Evolutionary conservation across 768 basidiomycete species (phyloP), one percentile per base, ranked within the genome.

Genomic region (Pluteus cervinus): DNA sequence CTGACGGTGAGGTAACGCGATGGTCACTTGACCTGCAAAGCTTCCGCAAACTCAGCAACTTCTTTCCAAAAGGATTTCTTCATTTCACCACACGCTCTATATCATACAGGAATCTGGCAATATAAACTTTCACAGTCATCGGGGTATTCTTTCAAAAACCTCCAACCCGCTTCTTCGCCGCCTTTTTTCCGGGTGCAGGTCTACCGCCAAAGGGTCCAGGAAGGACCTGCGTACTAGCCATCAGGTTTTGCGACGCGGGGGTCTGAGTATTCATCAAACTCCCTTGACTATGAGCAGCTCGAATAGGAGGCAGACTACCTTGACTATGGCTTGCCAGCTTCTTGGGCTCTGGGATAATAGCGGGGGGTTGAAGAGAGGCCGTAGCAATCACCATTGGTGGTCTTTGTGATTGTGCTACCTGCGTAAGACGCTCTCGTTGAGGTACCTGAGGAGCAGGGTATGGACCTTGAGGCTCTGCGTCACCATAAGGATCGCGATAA

Each of bases 141-240:
- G 20, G 15, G 22, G 7, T 42, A 5, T 20, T n/a, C 37, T 17
- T 36, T 72, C 57, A 89, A 53, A 90, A 89, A 6, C 87, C 87
- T 7, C 82, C 84, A 28, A 86, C 29, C 16, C 86, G 66, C 58
- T 81, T 88, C 65, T 80, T 86, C 18, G 57, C 40, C 53, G 77
- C 81, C 62, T 79, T 80, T 60, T 73, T 84, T 4, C 45, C 51
- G 10, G 49, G 47, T 11, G 42, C 41, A 17, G 68, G 69, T 26
- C 82, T 69, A 16, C 82, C 83, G 23, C 86, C 86, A 57, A 77
- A 76, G 0, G 68, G 73, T 2, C 87, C 86, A 4, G 86, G 75
- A 7, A 86, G 54, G 5, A 80, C 58, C 52, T 90, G 86, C 2
- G 86, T 89, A 45, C 73, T 86, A 24, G 66, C 58, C 59, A 75